A percentile compares a stretch with the other conserved stretches of the same genome.
phyloP scores from a whole-genome alignment of 1,139 yeast species.

The Suhomyces guaymorum region DNA sequence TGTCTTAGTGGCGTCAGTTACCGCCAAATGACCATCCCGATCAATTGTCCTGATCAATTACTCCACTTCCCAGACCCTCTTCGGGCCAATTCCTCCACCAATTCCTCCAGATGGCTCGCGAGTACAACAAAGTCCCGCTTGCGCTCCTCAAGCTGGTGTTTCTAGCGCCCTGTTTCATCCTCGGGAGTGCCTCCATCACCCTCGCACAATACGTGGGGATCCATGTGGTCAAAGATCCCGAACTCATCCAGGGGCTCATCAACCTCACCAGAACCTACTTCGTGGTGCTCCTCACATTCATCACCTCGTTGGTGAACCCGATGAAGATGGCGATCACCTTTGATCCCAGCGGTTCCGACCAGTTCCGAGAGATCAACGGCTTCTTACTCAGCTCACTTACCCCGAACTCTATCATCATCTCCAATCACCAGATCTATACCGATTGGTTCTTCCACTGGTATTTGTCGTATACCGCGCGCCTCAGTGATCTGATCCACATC shows the following conservation, averaged over 20 bases:
- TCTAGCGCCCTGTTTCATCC: slow-evolving; percentile 36
- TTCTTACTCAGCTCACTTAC: slow-evolving; percentile 35
- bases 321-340: slow-evolving; percentile 43
- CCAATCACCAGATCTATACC: slow-evolving; percentile 91
- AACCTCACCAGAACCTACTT: slow-evolving; percentile 54
- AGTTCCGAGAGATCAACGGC: slow-evolving; percentile 24
- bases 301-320: slow-evolving; percentile 45
- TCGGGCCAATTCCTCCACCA: neutral
- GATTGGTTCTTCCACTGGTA: slow-evolving; percentile 97
- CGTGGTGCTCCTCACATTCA: slow-evolving; percentile 45
- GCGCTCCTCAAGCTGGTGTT: slow-evolving; percentile 31
- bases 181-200: slow-evolving; percentile 48
- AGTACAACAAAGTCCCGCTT: slow-evolving; percentile 17
- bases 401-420: slow-evolving; percentile 61
- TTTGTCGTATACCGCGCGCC: slow-evolving; percentile 65
- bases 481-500: slow-evolving; percentile 66
- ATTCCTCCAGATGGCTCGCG: slow-evolving; percentile 4
- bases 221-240: slow-evolving; percentile 23
- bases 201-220: slow-evolving; percentile 43
- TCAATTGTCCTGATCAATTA: neutral
- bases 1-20: too few species aligned
- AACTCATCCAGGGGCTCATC: slow-evolving; percentile 36
- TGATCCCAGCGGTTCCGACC: slow-evolving; percentile 27
- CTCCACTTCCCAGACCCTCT: neutral
- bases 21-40: too few species aligned